Evolutionary conservation across 2,329 filamentous ascomycete species (phyloP), one percentile per base, ranked within the genome.

Genomic region (Bipolaris victoriae): DNA sequence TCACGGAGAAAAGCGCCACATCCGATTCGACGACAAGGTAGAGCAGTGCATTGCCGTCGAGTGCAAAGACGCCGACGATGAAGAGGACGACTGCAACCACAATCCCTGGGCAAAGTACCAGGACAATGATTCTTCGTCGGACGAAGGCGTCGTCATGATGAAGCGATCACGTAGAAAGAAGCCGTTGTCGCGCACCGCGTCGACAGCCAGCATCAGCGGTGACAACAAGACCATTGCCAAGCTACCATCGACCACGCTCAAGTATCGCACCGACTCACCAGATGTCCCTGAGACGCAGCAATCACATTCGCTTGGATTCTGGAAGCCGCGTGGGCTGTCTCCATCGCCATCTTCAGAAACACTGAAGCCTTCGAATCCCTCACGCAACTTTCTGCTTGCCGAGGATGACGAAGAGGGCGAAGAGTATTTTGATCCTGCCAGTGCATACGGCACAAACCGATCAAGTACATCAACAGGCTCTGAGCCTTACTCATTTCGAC

Each of bases 11-110:
- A 85, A 87, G 69, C 92, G 88, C 59, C 94, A 97, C 74, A 98
- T 99, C 64, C 91, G 96, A 71, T 99, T 99, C 76, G 95, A 97
- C 72, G 91, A 97, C 72, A 90, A 94, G 78, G 95, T 99, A 2
- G 89, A 93, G 74, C 94, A 98, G 74, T 97, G 93, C 74, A 97
- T 97, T 63, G 95, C 95, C 7, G 86, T 99, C 31, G 93, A 98
- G 33, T 84, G 87, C 66, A 96, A 96, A 78, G 87, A 90, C 62
- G 88, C 89, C 22, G 89, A 93, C 46, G 87, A 90, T 10, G 87
- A 91, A 48, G 77, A 80, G 36, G 76, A 79, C 33, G 78, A 77
- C 63, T 78, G 76, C 40, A 74, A 77, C 37, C 77, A 77, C 40
- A 74, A 77, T 31, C 72, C 73, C 18, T 77, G 75, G 62, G 72